Evolutionary conservation across 2,329 filamentous ascomycete genomes (phyloP).

Genomic region (Colletotrichum zoysiae): DNA sequence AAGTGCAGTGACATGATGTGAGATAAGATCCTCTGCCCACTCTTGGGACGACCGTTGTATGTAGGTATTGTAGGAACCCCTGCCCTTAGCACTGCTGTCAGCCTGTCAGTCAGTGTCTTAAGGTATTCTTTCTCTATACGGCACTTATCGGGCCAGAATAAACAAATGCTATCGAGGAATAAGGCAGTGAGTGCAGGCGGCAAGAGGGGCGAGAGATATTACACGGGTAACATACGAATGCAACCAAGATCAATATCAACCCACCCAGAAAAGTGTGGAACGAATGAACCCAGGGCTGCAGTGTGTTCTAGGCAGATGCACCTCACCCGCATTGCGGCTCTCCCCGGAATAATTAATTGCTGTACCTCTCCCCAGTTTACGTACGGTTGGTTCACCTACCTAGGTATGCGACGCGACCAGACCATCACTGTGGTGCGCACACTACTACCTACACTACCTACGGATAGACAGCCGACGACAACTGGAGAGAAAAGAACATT

Average conservation of each 20-base stretch:
- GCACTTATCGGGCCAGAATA: not conserved
- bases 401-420: not conserved
- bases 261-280: not conserved
- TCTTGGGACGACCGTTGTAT: conserved; percentile 31
- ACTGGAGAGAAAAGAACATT: not conserved
- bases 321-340: conserved; percentile 22
- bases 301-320: conserved; percentile 15
- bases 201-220: not conserved
- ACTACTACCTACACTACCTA: too few relatives aligned
- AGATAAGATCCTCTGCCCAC: conserved; percentile 10
- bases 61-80: conserved; percentile 26
- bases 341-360: not conserved
- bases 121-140: not conserved
- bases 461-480: not conserved
- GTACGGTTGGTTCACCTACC: not conserved
- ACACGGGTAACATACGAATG: too few relatives aligned
- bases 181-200: not conserved
- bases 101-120: not conserved
- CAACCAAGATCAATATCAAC: not conserved
- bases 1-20: not conserved
- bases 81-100: conserved; percentile 24
- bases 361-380: not conserved
- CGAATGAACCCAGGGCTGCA: conserved; percentile 12
- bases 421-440: not conserved
- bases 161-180: not conserved